Conservation (phyloP, 371 early-diverging fungal genomes). For the Syncephalis fuscata region DNA sequence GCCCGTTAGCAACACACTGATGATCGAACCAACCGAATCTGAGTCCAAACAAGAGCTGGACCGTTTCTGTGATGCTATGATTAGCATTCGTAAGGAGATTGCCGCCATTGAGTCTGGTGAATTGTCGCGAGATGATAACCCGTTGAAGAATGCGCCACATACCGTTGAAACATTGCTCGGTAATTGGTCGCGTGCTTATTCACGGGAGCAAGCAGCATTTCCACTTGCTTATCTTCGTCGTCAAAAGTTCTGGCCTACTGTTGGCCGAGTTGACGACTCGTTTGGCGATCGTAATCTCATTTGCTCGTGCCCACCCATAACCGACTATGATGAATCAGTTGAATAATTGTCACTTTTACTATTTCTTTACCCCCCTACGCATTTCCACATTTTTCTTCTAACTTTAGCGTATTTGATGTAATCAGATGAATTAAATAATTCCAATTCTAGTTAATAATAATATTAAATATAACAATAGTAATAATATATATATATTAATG, state of each 20-base stretch:
- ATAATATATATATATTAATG: no score
- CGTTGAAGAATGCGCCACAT: conserved; percentile 81
- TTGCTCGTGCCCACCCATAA: conserved; percentile 70
- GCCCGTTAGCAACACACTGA: conserved; percentile 93
- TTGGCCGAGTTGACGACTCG: conserved; percentile 83
- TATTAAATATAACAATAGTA: no score
- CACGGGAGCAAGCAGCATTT: conserved; percentile 79
- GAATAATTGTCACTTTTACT: not conserved
- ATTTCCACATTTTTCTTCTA: no score
- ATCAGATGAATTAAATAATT: no score
- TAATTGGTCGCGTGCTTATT: conserved; percentile 21
- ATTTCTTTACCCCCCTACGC: not conserved
- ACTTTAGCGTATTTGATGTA: no score
- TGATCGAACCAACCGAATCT: conserved; percentile 98
- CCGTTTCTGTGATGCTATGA: conserved; percentile 95
- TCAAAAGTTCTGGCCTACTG: conserved; percentile 93
- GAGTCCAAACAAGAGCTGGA: conserved; percentile 86
- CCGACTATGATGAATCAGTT: conserved; percentile 16
- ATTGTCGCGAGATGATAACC: conserved; percentile 67
- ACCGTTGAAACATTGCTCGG: conserved; percentile 25
- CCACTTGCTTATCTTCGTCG: conserved; percentile 62
- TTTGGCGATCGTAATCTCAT: conserved; percentile 88
- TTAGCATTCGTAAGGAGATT: conserved; percentile 83
- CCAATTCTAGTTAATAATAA: no score
- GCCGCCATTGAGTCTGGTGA: conserved; percentile 66